phyloP scores from a whole-genome alignment of 2,329 filamentous ascomycete genomes.

The Botrytis cinerea region DNA sequence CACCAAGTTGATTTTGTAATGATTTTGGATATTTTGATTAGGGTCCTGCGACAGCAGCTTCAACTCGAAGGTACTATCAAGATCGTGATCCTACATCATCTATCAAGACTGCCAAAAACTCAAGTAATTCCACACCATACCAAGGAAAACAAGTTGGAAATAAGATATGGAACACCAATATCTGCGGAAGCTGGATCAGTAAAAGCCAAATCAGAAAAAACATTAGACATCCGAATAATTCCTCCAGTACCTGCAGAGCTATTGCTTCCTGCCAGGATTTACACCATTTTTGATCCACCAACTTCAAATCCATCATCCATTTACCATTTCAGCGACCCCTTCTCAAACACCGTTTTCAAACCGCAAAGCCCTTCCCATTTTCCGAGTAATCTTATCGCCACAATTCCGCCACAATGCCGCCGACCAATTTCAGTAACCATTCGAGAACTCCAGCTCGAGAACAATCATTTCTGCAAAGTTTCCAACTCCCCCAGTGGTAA shows the following conservation, averaged over 20 bases:
- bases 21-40: neutral
- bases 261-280: neutral
- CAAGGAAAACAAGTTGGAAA: neutral
- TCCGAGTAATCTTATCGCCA: neutral
- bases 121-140: neutral
- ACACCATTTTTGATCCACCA: neutral
- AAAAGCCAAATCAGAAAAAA: neutral
- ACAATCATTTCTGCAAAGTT: neutral
- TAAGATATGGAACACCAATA: neutral
- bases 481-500: neutral
- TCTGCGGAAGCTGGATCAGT: neutral
- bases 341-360: neutral
- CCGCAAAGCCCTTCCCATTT: neutral
- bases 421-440: neutral
- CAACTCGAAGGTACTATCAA: neutral
- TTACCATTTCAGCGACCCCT: rapidly evolving
- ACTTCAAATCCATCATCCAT: neutral
- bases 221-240: neutral
- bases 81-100: neutral
- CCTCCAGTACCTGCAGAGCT: neutral
- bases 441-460: neutral
- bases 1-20: neutral
- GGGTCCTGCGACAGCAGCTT: neutral
- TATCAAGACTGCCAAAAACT: neutral
- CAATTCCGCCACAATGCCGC: neutral